A percentile compares a stretch with the other conserved stretches of the same genome.
Evolutionary conservation across 2,329 filamentous ascomycete genomes (phyloP).

Genomic region (Claviceps capensis): DNA sequence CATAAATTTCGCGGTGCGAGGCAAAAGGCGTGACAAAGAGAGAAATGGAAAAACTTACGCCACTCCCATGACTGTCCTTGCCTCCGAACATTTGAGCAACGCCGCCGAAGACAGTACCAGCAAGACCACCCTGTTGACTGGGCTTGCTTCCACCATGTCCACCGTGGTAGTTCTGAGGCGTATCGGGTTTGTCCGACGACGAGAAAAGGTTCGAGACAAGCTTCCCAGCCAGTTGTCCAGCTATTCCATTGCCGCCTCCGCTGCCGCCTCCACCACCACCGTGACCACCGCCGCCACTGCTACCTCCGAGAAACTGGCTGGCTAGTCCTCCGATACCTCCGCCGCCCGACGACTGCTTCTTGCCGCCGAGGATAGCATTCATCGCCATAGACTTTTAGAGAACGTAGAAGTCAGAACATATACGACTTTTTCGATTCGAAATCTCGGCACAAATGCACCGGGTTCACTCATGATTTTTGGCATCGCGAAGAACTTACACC

Average conservation of each 20-base stretch:
- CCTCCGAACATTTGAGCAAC: constrained; percentile 41
- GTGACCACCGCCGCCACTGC: constrained; percentile 15
- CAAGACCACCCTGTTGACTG: constrained; percentile 32
- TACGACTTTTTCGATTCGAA: background rate
- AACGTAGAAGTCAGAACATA: background rate
- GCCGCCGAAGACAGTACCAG: constrained; percentile 40
- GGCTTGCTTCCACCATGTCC: constrained; percentile 24
- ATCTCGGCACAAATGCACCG: background rate
- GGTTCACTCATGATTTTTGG: background rate
- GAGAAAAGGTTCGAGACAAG: constrained; percentile 42
- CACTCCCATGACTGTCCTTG: constrained; percentile 19
- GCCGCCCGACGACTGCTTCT: constrained; percentile 18
- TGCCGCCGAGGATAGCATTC: constrained; percentile 42
- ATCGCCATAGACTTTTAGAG: constrained; percentile 40
- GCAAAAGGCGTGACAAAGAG: background rate
- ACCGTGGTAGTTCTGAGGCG: constrained; percentile 34
- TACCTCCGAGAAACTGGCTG: constrained; percentile 16
- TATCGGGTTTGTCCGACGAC: constrained; percentile 30
- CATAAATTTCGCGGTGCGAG: background rate
- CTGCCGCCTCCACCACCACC: constrained; percentile 18
- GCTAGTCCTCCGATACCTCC: constrained; percentile 9
- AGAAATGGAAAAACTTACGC: constrained; percentile 4
- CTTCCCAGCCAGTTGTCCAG: constrained; percentile 43
- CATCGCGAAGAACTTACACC: constrained; percentile 35
- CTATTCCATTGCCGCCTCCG: constrained; percentile 25